Base-by-base conservation (phyloP, 2,329 filamentous ascomycete genomes). In the Fusarium chlamydosporum region DNA sequence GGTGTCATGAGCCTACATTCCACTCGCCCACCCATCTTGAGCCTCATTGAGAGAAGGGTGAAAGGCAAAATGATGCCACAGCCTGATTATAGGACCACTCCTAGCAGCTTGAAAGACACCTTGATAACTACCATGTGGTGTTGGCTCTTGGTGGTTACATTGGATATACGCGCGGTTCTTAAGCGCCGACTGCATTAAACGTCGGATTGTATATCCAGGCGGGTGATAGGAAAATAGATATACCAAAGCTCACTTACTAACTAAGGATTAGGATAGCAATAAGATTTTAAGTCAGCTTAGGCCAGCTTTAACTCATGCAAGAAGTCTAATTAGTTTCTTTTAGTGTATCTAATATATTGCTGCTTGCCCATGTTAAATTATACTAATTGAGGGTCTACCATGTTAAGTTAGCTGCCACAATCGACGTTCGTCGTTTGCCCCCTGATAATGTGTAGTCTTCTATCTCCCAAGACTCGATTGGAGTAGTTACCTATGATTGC, bases 111-210 rank as follows among this genome's bases (percentile, higher is more conserved):
- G 4, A 37, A 16, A 37, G 18, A 29, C n/a, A 16, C 34, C 27
- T 29, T n/a, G 16, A 4, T 12, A 13, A 38, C n/a, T 6, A 18
- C 20, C 26, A 11, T 9, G 15, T 23, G 26, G 20, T 43, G 60
- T 56, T 56, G 31, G 58, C 42, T 9, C 16, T 61, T 37, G 31
- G 38, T 29, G 23, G 56, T 23, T 40, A 31, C n/a, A 45, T 34
- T 4, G 11, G 29, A 42, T 42, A 47, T 18, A 13, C 58, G 58
- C 60, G 58, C 34, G 47, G 47, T 23, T 52, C 16, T 37, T 63
- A 63, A 40, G 41, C 50, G 58, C 43, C 7, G 11, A 12, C 15
- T 38, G 42, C 27, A 16, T 12, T 23, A 29, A 16, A 23, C 23
- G 12, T 7, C 12, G 4, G 20, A 43, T 26, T 20, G 11, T 13